These are phyloP conservation scores for Globisporangium ultimum DNA, from an alignment of 352 stramenopile genomes.

Conservation along the genomic window DNA sequence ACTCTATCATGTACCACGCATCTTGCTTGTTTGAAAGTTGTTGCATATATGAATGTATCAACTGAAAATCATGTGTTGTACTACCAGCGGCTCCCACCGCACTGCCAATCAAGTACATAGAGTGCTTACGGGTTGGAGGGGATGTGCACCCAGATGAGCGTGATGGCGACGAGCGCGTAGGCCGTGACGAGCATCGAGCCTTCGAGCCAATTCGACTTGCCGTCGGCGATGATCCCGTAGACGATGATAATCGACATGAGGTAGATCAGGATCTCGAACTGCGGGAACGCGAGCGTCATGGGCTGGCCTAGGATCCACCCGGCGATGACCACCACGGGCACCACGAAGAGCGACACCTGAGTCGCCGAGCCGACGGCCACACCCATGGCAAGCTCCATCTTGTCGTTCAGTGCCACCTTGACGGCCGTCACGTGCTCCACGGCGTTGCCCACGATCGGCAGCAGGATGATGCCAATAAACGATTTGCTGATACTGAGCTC, in stretches of 20 bases:
- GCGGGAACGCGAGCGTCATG: conserved; percentile 96
- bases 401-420: conserved; percentile 96
- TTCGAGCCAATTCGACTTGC: conserved; percentile 92
- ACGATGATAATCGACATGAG: conserved; percentile 96
- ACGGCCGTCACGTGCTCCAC: conserved; percentile 97
- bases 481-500: conserved; percentile 77
- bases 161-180: conserved; percentile 85
- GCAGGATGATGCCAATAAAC: conserved; percentile 93
- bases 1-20: too few relatives aligned
- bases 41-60: too few relatives aligned
- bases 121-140: conserved; percentile 25
- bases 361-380: conserved; percentile 97
- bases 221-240: conserved; percentile 88
- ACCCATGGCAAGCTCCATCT: conserved; percentile 98
- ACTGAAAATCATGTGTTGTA: background rate
- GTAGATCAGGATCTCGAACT: conserved; percentile 96
- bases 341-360: conserved; percentile 97
- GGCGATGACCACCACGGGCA: conserved; percentile 93
- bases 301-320: conserved; percentile 91
- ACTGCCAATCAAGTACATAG: too few relatives aligned
- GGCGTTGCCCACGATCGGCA: conserved; percentile 98
- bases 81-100: too few relatives aligned
- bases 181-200: conserved; percentile 90
- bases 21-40: background rate
- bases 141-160: conserved; percentile 82